Conservation (phyloP, 2,329 filamentous ascomycete genomes). For the Magnaporthales sp. region DNA sequence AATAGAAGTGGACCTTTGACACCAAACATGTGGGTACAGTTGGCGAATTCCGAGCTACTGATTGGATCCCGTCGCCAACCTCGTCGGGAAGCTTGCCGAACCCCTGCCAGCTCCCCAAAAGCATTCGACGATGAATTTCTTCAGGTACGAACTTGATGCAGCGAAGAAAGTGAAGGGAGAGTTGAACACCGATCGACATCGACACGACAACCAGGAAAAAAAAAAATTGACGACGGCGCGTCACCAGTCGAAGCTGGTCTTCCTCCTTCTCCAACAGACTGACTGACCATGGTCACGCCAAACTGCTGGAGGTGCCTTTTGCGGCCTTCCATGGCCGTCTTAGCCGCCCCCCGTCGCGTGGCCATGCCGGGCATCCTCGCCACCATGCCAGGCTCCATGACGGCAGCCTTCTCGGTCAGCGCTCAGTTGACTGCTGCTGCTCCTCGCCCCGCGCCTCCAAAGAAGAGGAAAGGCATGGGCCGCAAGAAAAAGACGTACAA, state of each 20-base stretch:
- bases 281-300: slow-evolving; percentile 40
- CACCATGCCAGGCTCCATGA: slow-evolving; percentile 12
- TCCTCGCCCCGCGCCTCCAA: slow-evolving; percentile 11
- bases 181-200: background rate
- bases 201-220: background rate
- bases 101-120: background rate
- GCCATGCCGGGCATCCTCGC: slow-evolving; percentile 9
- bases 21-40: background rate
- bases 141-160: background rate
- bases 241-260: background rate
- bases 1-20: background rate
- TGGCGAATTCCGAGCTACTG: background rate
- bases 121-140: background rate
- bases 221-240: background rate
- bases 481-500: slow-evolving; percentile 44
- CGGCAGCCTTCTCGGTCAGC: slow-evolving; percentile 36
- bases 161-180: background rate
- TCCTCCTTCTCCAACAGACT: background rate
- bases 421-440: slow-evolving; percentile 14
- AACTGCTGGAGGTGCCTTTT: slow-evolving; percentile 52
- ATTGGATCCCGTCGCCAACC: slow-evolving; percentile 1
- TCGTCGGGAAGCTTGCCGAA: slow-evolving; percentile 1
- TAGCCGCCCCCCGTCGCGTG: slow-evolving; percentile 13
- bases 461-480: slow-evolving; percentile 28
- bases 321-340: slow-evolving; percentile 29